Evolutionary conservation across 2,329 filamentous ascomycete species (phyloP).

Genomic region (Chaetomium strumarium): DNA sequence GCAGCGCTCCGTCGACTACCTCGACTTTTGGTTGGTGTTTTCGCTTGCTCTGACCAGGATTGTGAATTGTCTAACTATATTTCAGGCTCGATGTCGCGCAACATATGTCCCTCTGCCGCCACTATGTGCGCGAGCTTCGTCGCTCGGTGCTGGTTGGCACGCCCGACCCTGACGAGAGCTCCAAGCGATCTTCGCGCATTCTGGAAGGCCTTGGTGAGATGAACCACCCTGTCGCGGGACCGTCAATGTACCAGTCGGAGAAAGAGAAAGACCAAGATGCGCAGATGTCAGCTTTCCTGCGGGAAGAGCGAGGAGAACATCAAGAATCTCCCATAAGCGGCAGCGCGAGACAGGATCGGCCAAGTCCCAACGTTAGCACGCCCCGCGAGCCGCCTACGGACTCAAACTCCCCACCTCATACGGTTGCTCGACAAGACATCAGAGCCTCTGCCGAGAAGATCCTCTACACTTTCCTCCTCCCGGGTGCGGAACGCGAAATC

Average conservation of each 20-base stretch:
- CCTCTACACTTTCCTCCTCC: constrained; percentile 92
- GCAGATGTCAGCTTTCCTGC: constrained; percentile 83
- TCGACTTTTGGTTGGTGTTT: constrained; percentile 84
- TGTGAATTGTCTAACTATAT: constrained; percentile 15
- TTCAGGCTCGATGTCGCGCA: constrained; percentile 97
- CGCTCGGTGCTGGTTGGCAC: constrained; percentile 90
- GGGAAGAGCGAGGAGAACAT: constrained; percentile 55
- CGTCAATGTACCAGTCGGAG: constrained; percentile 57
- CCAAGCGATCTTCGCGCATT: constrained; percentile 77
- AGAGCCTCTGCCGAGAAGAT: constrained; percentile 95
- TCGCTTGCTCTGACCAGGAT: not conserved
- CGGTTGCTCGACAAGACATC: constrained; percentile 83
- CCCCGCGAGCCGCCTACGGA: constrained; percentile 61
- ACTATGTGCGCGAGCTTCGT: constrained; percentile 93
- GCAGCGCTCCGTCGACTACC: constrained; percentile 93
- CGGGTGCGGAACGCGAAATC: constrained; percentile 94
- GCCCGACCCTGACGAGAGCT: constrained; percentile 79
- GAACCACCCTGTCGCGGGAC: constrained; percentile 52
- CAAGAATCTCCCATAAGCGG: constrained; percentile 53
- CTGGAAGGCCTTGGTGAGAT: constrained; percentile 69
- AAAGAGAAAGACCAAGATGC: constrained; percentile 78
- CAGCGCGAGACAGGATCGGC: constrained; percentile 39
- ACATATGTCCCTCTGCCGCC: constrained; percentile 94
- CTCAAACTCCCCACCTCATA: constrained; percentile 76
- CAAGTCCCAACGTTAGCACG: constrained; percentile 53